Base-by-base conservation (phyloP, 2,329 filamentous ascomycete species). In the Penicillium sclerotigenum region DNA sequence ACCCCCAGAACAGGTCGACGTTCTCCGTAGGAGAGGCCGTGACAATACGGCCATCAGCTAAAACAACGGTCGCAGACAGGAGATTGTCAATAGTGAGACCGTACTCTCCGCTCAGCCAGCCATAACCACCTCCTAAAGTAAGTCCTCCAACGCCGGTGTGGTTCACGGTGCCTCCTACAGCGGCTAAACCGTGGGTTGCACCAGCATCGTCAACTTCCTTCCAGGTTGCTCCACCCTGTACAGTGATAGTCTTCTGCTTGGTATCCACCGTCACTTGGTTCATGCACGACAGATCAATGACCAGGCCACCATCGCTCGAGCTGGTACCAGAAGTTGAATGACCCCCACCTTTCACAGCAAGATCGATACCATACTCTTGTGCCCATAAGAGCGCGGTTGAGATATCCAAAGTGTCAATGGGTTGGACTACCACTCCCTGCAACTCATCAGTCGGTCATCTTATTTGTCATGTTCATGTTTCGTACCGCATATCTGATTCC, bases 101-200 rank as follows among this genome's bases (percentile, higher is more conserved):
- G 50, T 83, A 73, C 31, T 74, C 71, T 0, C 81, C 80, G 26
- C 76, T 80, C 16, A 87, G 71, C 68, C 80, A 79, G 1, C 85
- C 83, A 62, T 83, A 84, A 1, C 84, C 84, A 24, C 83, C 84
- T 0, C 82, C 82, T 1, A 86, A 67, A 0, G 80, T 79, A 14
- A 87, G 71, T 0, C 82, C 85, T 2, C 82, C 84, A 6, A 87
- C 80, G 6, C 85, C 84, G 1, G 83, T 87, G 59, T 86, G 81
- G 40, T 82, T 82, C 10, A 87, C 82, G 0, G 84, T 85, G 3
- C 85, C 85, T 9, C 83, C 84, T 0, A 86, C 81, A 1, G 83
- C 83, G 2, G 83, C 84, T 38, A 87, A 75, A 0, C 78, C 79
- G 60, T 83, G 72, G 51, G 78, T 69, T 49, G 75, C 80, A 1